phyloP scores from a whole-genome alignment of 768 basidiomycete species.

The Xerocomellus amylosporus region DNA sequence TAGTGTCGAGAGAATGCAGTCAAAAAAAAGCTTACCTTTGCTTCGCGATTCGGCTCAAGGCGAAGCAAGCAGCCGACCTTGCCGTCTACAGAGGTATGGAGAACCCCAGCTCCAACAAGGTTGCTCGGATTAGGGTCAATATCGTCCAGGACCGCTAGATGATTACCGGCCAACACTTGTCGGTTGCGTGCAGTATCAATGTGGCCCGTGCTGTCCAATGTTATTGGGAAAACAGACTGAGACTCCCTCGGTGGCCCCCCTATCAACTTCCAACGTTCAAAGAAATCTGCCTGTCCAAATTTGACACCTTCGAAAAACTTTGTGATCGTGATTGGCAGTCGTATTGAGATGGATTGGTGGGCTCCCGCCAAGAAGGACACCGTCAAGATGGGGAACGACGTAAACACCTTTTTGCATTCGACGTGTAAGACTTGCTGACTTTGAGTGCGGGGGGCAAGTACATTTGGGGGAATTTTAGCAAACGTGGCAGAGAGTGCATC shows the following conservation, averaged over 20 bases:
- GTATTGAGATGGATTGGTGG: conserved; percentile 79
- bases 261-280: conserved; percentile 97
- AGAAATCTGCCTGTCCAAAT: conserved; percentile 82
- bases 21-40: conserved; percentile 60
- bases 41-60: conserved; percentile 92
- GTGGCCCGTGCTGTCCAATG: conserved; percentile 61
- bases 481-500: conserved; percentile 80
- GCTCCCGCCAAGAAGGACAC: conserved; percentile 93
- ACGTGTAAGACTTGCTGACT: conserved; percentile 91
- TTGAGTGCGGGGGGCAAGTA: conserved; percentile 79
- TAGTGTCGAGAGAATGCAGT: neutral
- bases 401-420: conserved; percentile 90
- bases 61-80: conserved; percentile 95
- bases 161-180: conserved; percentile 75
- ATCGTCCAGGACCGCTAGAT: conserved; percentile 72
- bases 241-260: conserved; percentile 93
- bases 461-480: conserved; percentile 85
- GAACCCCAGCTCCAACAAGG: conserved; percentile 90
- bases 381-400: conserved; percentile 69
- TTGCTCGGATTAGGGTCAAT: conserved; percentile 96
- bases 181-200: conserved; percentile 72
- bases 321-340: conserved; percentile 81
- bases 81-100: conserved; percentile 87
- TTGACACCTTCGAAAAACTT: conserved; percentile 95
- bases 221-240: conserved; percentile 82